Base-by-base conservation (phyloP, 2,329 filamentous ascomycete genomes). In the Diaporthe humulicola region DNA sequence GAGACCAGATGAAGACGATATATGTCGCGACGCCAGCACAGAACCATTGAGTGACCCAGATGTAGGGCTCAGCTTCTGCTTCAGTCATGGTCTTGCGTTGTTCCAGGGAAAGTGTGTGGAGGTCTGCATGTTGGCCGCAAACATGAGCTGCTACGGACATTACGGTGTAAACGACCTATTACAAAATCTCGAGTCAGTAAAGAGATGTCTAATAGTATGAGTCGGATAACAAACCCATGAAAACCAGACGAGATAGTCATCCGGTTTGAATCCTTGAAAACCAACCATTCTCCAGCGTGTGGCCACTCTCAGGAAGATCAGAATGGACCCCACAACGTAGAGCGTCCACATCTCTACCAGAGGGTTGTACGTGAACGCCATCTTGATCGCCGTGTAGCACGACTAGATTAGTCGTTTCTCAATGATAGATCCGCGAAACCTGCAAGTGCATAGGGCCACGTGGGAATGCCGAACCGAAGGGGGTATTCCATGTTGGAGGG, bases 291-390 rank as follows among this genome's bases (percentile, higher is more conserved):
- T 81, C 1, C 79, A 81, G 4, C 84, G 80, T 33, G 79, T 81
- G 52, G 83, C 81, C 1, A 83, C 74, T 17, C 83, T 78, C 12
- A 80, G 73, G 6, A 78, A 78, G 30, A 85, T 83, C 66, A 81
- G 79, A 0, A 79, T 19, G 25, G 78, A 80, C 1, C 83, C 84
- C 5, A 84, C 60, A 6, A 76, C 69, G 73, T 81, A 85, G n/a
- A 85, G 79, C 61, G 79, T 76, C 84, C 83, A 85, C 79, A 83
- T 83, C 70, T 84, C 83, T 3, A 79, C 79, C 22, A 82, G n/a
- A n/a, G 71, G 52, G 42, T 50, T 58, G 33, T 57, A 60, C 22
- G 54, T 73, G 40, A 70, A 33, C 25, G 61, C 71, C 71, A 73
- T 73, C 4, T 33, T 70, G 61, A 42, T 22, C 30, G 48, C 10